These are phyloP conservation scores for Lachancea nothofagi DNA, from an alignment of 805 yeast species.

Conservation along the genomic window DNA sequence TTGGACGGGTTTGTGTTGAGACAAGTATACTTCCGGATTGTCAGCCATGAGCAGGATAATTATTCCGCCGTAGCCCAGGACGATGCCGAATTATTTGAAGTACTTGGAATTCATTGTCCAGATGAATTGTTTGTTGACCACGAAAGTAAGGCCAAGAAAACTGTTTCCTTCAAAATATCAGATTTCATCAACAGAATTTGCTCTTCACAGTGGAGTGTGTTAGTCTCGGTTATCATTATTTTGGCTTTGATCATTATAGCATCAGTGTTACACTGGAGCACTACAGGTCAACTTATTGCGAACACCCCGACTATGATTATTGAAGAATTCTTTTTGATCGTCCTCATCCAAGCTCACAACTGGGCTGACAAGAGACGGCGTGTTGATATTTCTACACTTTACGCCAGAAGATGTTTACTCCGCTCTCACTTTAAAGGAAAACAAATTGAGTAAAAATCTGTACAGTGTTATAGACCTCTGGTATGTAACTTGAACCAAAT, in stretches of 20 bases:
- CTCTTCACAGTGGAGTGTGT: slow-evolving; percentile 33
- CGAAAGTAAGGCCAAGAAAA: neutral
- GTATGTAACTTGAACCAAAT: too few relatives aligned
- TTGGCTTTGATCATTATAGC: slow-evolving; percentile 32
- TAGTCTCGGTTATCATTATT: slow-evolving; percentile 26
- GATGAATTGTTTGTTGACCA: slow-evolving; percentile 15
- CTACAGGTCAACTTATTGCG: slow-evolving; percentile 37
- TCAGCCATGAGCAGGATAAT: slow-evolving; percentile 23
- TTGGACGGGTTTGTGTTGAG: slow-evolving; percentile 40
- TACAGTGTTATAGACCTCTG: too few relatives aligned
- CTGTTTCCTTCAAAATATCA: slow-evolving; percentile 22
- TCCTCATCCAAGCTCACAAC: slow-evolving; percentile 37
- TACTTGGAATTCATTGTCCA: slow-evolving; percentile 24
- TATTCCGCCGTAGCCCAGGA: slow-evolving; percentile 30
- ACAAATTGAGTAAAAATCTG: too few relatives aligned
- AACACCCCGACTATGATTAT: slow-evolving; percentile 43
- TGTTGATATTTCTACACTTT: slow-evolving; percentile 21
- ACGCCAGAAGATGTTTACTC: slow-evolving; percentile 1
- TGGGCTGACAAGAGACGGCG: slow-evolving; percentile 29
- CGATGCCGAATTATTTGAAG: slow-evolving; percentile 31
- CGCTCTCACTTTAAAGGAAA: neutral
- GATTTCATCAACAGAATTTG: slow-evolving; percentile 28
- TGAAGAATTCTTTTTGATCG: slow-evolving; percentile 38
- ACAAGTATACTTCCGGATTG: slow-evolving; percentile 33
- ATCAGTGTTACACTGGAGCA: slow-evolving; percentile 35